phyloP scores from a whole-genome alignment of 2,329 filamentous ascomycete genomes.

The Chaetomiaceae sp. region DNA sequence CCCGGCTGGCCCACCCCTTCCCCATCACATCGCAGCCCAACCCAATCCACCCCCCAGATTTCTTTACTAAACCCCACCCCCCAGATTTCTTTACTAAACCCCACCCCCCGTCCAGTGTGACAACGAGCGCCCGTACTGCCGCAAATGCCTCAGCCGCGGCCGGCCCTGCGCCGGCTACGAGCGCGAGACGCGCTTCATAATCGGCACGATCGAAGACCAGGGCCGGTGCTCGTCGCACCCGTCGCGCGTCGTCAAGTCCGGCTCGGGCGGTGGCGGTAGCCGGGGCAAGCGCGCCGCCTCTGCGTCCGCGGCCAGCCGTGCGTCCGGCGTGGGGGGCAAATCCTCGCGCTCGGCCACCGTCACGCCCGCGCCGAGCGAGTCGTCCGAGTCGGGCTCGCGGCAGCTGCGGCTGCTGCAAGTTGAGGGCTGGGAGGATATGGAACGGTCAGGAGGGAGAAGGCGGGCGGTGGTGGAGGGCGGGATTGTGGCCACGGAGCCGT shows the following conservation, averaged over 20 bases:
- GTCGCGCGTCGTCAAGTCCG: constrained; percentile 38
- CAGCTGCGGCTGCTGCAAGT: neutral
- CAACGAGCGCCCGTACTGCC: constrained; percentile 54
- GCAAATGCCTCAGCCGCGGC: constrained; percentile 53
- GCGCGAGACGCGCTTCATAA: constrained; percentile 57
- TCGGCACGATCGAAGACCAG: constrained; percentile 48
- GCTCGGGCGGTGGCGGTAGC: neutral
- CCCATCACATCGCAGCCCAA: no score
- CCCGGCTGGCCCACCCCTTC: no score
- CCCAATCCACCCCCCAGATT: no score
- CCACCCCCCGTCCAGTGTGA: constrained; percentile 43
- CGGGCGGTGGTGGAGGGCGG: constrained; percentile 19
- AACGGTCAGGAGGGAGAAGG: neutral
- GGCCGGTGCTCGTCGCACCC: constrained; percentile 54
- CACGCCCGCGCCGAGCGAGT: no score
- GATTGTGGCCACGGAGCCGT: constrained; percentile 35
- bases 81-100: neutral
- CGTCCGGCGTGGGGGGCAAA: no score
- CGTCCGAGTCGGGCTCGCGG: no score
- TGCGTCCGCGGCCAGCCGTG: no score
- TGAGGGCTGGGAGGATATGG: no score
- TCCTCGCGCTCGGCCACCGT: no score
- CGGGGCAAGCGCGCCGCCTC: no score
- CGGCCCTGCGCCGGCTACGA: constrained; percentile 57
- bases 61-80: neutral